Percentiles rank a stretch among this genome's conserved stretches.
Evolutionary conservation across 768 basidiomycete genomes (phyloP).

Genomic region (Xanthoconium stramineum): DNA sequence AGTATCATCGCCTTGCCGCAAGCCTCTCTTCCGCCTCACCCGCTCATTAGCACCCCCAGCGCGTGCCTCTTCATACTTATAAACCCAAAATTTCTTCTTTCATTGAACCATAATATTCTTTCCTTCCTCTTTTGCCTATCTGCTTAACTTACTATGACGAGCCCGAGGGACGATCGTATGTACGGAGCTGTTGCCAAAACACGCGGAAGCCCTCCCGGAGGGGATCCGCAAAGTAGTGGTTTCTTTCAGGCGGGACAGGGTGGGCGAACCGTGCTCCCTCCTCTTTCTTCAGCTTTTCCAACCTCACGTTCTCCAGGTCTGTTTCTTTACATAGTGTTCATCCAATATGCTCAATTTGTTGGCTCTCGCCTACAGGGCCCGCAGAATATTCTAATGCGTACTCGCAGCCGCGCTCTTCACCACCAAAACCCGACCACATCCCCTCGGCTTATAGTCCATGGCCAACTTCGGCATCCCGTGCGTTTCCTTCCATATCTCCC

Average conservation of each 20-base stretch:
- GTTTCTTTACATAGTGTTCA: slow-evolving; percentile 57
- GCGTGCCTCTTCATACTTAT: slow-evolving; percentile 43
- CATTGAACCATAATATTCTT: slow-evolving; percentile 41
- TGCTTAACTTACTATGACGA: slow-evolving; percentile 62
- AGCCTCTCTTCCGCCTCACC: slow-evolving; percentile 32
- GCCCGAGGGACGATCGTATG: slow-evolving; percentile 69
- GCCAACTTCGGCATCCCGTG: slow-evolving; percentile 32
- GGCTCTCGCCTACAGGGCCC: slow-evolving; percentile 58
- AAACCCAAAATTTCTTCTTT: slow-evolving; percentile 55
- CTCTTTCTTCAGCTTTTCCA: slow-evolving; percentile 82
- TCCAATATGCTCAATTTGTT: slow-evolving; percentile 56
- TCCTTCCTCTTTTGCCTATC: slow-evolving; percentile 56
- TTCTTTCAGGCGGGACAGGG: slow-evolving; percentile 81
- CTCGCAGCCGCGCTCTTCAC: slow-evolving; percentile 63
- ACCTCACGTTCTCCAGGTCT: slow-evolving; percentile 89
- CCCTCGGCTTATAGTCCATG: slow-evolving; percentile 48
- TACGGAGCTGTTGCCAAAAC: slow-evolving; percentile 61
- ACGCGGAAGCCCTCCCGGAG: slow-evolving; percentile 63
- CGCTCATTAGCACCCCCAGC: slow-evolving; percentile 43
- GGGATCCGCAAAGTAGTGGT: slow-evolving; percentile 55
- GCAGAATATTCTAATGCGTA: slow-evolving; percentile 54
- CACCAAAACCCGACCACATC: slow-evolving; percentile 56
- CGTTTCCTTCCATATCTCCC: slow-evolving; percentile 26
- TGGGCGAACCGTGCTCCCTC: slow-evolving; percentile 87
- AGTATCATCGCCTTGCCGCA: slow-evolving; percentile 39